Evolutionary conservation across 257 asterid genomes (phyloP).

Genomic region (Rauvolfia tetraphylla): DNA sequence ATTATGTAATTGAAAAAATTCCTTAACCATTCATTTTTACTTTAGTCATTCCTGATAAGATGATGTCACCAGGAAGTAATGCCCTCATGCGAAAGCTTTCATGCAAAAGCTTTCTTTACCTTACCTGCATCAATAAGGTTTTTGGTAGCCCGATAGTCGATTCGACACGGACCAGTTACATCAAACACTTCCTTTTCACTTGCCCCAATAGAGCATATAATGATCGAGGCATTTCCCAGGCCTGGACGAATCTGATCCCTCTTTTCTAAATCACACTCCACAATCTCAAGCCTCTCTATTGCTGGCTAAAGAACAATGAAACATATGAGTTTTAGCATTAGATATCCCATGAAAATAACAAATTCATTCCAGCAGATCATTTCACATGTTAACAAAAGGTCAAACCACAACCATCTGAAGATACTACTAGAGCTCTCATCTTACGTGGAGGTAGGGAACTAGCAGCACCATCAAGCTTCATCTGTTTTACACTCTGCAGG

Average conservation of each 20-base stretch:
- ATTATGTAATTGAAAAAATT: background rate
- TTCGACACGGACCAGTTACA: conserved; percentile 83
- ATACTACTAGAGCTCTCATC: conserved; percentile 29
- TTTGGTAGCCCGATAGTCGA: conserved; percentile 81
- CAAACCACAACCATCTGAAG: background rate
- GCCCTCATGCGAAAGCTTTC: conserved; percentile 6
- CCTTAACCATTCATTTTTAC: background rate
- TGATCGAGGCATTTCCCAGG: conserved; percentile 66
- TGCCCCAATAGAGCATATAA: conserved; percentile 95
- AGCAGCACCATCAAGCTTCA: conserved; percentile 54
- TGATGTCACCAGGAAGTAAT: background rate
- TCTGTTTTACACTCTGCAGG: conserved; percentile 62
- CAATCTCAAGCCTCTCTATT: conserved; percentile 91
- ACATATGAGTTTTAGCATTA: conserved; percentile 43
- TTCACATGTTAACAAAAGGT: conserved; percentile 11
- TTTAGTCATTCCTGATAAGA: background rate
- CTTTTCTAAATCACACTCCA: conserved; percentile 93
- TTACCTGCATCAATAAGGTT: conserved; percentile 90
- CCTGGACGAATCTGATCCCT: conserved; percentile 58
- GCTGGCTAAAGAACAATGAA: conserved; percentile 91
- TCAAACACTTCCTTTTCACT: conserved; percentile 91
- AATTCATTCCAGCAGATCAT: conserved; percentile 4
- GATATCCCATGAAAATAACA: conserved; percentile 12
- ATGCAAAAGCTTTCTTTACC: conserved; percentile 37
- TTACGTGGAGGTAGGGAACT: conserved; percentile 59